Evolutionary conservation across 768 basidiomycete species (phyloP).

Genomic region (Exidia glandulosa): DNA sequence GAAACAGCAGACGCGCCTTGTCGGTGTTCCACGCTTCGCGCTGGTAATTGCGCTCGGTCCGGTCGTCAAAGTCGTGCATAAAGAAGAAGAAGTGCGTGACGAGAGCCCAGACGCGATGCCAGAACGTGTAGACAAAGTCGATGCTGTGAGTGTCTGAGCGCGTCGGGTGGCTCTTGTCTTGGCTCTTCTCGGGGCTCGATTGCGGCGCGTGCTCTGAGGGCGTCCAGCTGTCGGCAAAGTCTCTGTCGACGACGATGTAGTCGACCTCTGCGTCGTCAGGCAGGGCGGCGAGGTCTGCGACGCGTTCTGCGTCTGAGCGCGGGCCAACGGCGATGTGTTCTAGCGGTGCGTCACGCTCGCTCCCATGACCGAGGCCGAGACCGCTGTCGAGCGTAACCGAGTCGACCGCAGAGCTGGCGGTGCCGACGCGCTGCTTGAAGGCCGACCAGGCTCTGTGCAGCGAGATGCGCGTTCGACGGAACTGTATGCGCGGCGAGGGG

Average conservation of each 20-base stretch:
- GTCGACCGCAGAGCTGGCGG: not conserved
- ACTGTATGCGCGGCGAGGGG: not conserved
- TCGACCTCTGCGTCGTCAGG: conserved; percentile 8
- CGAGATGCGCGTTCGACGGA: not conserved
- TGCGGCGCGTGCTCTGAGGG: conserved; percentile 3
- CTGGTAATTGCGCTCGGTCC: not conserved
- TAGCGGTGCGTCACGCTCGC: not conserved
- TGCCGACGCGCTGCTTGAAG: not conserved
- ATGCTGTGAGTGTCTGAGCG: not conserved
- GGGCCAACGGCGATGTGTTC: not conserved
- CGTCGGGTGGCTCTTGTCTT: not conserved
- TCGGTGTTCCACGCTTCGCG: not conserved
- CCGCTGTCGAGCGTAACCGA: not conserved
- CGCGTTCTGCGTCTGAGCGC: not conserved
- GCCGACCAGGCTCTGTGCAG: not conserved
- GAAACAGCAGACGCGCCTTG: not conserved
- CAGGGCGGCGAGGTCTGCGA: not conserved
- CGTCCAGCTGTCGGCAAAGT: not conserved
- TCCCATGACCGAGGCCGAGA: not conserved
- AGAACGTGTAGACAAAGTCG: not conserved
- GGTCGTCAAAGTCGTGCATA: not conserved
- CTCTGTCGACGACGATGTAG: conserved; percentile 8
- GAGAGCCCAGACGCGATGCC: not conserved
- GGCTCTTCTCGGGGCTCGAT: conserved; percentile 4
- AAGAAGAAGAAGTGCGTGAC: not conserved